phyloP scores from a whole-genome alignment of 2,329 filamentous ascomycete genomes.

The Elsinoe batatas region DNA sequence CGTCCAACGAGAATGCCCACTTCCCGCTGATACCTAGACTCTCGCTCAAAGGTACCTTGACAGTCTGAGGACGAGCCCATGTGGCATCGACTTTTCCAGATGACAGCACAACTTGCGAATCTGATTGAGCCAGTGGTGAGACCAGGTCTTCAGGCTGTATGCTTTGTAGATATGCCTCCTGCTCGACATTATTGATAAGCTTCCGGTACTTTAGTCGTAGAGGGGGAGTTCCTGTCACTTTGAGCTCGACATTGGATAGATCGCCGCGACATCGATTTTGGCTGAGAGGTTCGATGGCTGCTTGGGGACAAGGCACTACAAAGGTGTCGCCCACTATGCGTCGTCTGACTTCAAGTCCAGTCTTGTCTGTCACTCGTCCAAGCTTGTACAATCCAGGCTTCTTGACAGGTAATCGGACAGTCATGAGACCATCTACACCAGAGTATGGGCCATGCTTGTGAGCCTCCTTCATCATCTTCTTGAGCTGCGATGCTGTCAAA shows the following conservation, averaged over 20 bases:
- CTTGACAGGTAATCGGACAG: constrained; percentile 63
- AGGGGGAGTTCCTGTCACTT: constrained; percentile 80
- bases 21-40: constrained; percentile 68
- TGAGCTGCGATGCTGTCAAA: constrained; percentile 63
- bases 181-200: constrained; percentile 71
- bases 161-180: constrained; percentile 83
- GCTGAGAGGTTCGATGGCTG: constrained; percentile 56
- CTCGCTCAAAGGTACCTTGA: constrained; percentile 81
- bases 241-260: constrained; percentile 71
- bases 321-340: constrained; percentile 67
- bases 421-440: constrained; percentile 26
- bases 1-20: constrained; percentile 85
- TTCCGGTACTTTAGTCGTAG: constrained; percentile 88
- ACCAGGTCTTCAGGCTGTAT: constrained; percentile 79
- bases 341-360: constrained; percentile 61
- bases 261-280: constrained; percentile 74
- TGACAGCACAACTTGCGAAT: constrained; percentile 48
- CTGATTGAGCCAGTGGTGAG: constrained; percentile 61
- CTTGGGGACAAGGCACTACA: constrained; percentile 77
- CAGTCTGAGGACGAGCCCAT: constrained; percentile 68
- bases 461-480: constrained; percentile 61
- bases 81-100: constrained; percentile 56
- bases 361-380: constrained; percentile 78
- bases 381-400: constrained; percentile 83
- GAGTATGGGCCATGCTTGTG: constrained; percentile 49